These are phyloP conservation scores for Leccinum obscurum DNA, from an alignment of 768 basidiomycete genomes.

Conservation along the genomic window DNA sequence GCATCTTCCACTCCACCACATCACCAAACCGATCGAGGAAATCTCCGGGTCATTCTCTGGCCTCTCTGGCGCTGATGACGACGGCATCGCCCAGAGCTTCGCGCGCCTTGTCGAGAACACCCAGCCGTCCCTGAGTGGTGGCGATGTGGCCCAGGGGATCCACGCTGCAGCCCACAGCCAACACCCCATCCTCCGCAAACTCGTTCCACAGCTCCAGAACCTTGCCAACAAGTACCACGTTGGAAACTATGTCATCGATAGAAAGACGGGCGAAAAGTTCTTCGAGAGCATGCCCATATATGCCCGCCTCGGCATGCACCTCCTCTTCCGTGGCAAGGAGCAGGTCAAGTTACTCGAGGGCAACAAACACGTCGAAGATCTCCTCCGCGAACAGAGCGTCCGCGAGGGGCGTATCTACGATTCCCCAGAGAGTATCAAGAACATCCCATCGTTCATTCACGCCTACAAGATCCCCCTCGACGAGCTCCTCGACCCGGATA, in stretches of 20 bases:
- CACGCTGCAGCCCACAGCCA: conserved; percentile 36
- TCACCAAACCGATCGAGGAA: conserved; percentile 33
- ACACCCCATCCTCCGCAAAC: conserved; percentile 42
- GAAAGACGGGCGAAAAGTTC: conserved; percentile 49
- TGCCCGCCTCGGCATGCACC: conserved; percentile 72
- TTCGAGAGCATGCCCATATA: conserved; percentile 80
- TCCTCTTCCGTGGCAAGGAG: conserved; percentile 62
- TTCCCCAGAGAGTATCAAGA: conserved; percentile 47
- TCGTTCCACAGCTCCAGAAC: conserved; percentile 57
- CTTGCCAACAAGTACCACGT: conserved; percentile 53
- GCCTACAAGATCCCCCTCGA: conserved; percentile 54
- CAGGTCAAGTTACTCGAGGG: conserved; percentile 49
- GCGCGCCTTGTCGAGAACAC: conserved; percentile 23
- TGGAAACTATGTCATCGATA: conserved; percentile 57
- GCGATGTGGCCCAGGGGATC: conserved; percentile 27
- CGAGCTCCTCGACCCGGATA: conserved; percentile 66
- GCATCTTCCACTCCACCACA: conserved; percentile 14
- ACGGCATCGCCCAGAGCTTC: conserved; percentile 23
- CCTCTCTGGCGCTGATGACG: conserved; percentile 18
- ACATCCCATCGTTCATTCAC: conserved; percentile 55
- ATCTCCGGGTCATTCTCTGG: conserved; percentile 18
- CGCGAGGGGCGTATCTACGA: conserved; percentile 60
- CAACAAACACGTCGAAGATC: conserved; percentile 45
- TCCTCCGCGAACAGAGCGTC: conserved; percentile 56
- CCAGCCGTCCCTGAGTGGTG: conserved; percentile 5